A percentile compares a stretch with the other conserved stretches of the same genome.
These are phyloP conservation scores for Jackrogersella multiformis DNA, from an alignment of 495 filamentous ascomycete species.

Conservation along the genomic window DNA sequence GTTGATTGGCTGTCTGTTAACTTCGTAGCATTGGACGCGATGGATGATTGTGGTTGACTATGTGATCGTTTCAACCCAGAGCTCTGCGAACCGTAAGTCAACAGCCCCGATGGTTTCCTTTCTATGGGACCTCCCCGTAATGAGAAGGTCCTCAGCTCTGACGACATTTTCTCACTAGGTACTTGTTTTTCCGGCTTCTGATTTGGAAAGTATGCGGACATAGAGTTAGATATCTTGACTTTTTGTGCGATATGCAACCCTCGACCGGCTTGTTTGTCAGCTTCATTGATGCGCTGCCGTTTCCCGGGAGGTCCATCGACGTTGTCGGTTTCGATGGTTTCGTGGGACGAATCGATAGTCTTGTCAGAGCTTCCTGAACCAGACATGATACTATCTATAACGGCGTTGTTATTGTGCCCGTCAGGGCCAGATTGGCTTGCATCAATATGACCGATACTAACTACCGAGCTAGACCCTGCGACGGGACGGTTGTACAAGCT, in stretches of 20 bases:
- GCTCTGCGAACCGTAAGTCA: slow-evolving; percentile 16
- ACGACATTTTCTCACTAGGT: not conserved
- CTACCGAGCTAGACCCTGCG: slow-evolving; percentile 21
- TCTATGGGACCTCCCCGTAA: slow-evolving; percentile 3
- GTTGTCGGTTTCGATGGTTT: not conserved
- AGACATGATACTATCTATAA: not conserved
- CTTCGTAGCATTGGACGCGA: not conserved
- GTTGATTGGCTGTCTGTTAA: slow-evolving; percentile 11
- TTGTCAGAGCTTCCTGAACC: not conserved
- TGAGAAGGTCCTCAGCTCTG: not conserved
- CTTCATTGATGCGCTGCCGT: not conserved
- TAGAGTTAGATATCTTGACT: slow-evolving; percentile 30
- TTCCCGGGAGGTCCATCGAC: slow-evolving; percentile 12
- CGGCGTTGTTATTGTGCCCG: not conserved
- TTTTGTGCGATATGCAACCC: not conserved
- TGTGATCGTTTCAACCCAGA: not conserved
- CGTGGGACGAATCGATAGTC: not conserved
- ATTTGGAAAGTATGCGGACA: slow-evolving; percentile 21
- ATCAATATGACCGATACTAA: not conserved
- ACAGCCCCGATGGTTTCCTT: slow-evolving; percentile 1
- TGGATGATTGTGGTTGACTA: slow-evolving; percentile 7
- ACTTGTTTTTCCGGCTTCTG: not conserved
- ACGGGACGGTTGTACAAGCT: slow-evolving; percentile 46
- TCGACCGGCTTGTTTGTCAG: not conserved
- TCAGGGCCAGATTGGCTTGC: not conserved